phyloP scores from a whole-genome alignment of 2,329 filamentous ascomycete genomes.

The Talaromyces sp. region DNA sequence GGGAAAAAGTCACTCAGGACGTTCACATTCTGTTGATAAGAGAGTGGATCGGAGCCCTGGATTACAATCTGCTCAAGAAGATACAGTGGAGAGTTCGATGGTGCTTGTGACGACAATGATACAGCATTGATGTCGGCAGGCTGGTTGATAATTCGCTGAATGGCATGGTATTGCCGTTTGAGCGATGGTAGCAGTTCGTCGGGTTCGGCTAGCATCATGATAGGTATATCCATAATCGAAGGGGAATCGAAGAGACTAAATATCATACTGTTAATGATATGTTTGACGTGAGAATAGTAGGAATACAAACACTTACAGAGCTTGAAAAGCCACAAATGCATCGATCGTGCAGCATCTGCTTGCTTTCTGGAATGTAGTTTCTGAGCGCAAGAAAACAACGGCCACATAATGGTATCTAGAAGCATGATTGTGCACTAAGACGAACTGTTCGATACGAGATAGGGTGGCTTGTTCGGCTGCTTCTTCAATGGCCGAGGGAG shows the following conservation, averaged over 20 bases:
- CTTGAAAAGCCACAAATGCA: slow-evolving; percentile 25
- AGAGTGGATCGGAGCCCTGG: slow-evolving; percentile 19
- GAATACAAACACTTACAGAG: slow-evolving; percentile 22
- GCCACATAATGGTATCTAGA: slow-evolving; percentile 16
- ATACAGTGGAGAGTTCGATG: slow-evolving; percentile 19
- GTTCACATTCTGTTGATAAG: slow-evolving; percentile 29
- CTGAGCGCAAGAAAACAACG: slow-evolving; percentile 26
- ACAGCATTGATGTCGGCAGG: neutral
- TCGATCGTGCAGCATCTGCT: slow-evolving; percentile 21
- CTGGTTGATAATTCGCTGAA: slow-evolving; percentile 26
- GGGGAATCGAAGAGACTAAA: slow-evolving; percentile 22
- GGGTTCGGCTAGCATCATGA: slow-evolving; percentile 33
- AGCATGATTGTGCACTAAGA: neutral
- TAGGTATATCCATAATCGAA: slow-evolving; percentile 21
- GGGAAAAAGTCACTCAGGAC: slow-evolving; percentile 32
- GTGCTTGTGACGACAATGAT: neutral
- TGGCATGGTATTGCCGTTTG: slow-evolving; percentile 33
- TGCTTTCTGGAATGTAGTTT: slow-evolving; percentile 22
- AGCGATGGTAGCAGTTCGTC: slow-evolving; percentile 22
- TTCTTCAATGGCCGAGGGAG: slow-evolving; percentile 20
- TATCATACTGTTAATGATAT: neutral
- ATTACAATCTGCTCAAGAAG: slow-evolving; percentile 24
- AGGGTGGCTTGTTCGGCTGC: slow-evolving; percentile 20
- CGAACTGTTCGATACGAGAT: slow-evolving; percentile 21
- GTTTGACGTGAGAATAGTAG: neutral